Base-by-base conservation (phyloP, 2,329 filamentous ascomycete species). In the Penicillium hordei region DNA sequence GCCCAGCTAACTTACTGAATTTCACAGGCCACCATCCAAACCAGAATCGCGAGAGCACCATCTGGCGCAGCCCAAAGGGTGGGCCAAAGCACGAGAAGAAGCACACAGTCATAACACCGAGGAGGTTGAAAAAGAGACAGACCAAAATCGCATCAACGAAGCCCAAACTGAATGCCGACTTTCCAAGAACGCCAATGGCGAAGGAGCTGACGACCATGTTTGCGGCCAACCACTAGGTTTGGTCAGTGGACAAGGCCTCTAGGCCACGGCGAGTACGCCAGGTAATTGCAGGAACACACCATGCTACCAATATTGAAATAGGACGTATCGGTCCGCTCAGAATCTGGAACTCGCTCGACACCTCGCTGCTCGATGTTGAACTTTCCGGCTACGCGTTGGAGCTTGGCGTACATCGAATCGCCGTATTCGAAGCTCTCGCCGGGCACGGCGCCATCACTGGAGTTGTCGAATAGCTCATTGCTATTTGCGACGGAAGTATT, bases 21-120 rank as follows among this genome's bases (percentile, higher is more conserved):
- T 89, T 89, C 33, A 86, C 85, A n/a, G 82, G 82, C 63, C 83
- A 86, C 75, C 84, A 90, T 9, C 89, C 89, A 70, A 91, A 92
- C 76, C 82, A 92, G 75, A 88, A 92, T 36, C 89, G 81, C 12
- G 87, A 86, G n/a, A 93, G 79, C 1, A 92, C 88, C 86, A 93
- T 91, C 70, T 92, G 90, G 54, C 90, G 84, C 62, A 92, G 79
- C 4, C 89, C 90, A 63, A 91, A 91, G 9, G 78, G 77, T 3
- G 90, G 87, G 3, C 90, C 89, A 68, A 92, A 91, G 19, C 85
- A 89, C 2, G 87, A 89, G 79, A 92, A 92, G 75, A 88, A 91
- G 69, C 85, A 88, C 17, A 91, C 89, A 0, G 89, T 87, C 48
- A 87, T 69, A 48, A 89, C 82, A n/a, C 87, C 89, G 10, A 93